Conservation (phyloP, 2,329 filamentous ascomycete species). For the Hypoxylon sp. region DNA sequence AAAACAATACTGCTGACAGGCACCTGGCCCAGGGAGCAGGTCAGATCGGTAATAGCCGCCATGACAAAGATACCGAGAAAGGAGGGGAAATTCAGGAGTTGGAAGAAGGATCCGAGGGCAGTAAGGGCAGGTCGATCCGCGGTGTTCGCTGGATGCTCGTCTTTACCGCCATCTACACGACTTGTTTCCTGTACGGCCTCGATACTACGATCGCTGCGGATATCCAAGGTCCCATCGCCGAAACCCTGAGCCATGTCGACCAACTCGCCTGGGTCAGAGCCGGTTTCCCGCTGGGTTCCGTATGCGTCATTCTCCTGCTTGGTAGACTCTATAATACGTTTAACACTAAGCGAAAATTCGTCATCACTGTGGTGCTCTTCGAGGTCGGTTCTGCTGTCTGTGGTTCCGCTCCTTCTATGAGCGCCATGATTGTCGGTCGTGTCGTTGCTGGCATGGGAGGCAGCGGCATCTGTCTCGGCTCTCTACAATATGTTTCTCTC, state of each 20-base stretch:
- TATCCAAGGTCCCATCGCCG: conserved; percentile 55
- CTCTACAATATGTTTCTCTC: conserved; percentile 2
- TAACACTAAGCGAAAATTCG: conserved; percentile 56
- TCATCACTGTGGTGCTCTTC: conserved; percentile 40
- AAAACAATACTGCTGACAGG: not conserved
- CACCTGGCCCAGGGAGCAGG: not conserved
- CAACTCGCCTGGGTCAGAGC: conserved; percentile 56
- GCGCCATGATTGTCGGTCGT: conserved; percentile 56
- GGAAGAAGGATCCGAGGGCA: not conserved
- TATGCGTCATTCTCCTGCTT: conserved; percentile 52
- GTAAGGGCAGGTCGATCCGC: conserved; percentile 19
- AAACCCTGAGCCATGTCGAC: conserved; percentile 51
- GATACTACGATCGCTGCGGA: conserved; percentile 61
- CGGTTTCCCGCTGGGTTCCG: conserved; percentile 56
- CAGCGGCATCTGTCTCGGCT: conserved; percentile 51
- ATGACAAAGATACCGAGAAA: not conserved
- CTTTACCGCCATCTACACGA: conserved; percentile 3
- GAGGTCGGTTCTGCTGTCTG: conserved; percentile 53
- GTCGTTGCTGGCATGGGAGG: conserved; percentile 56
- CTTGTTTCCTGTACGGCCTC: conserved; percentile 52
- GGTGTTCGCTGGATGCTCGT: conserved; percentile 55
- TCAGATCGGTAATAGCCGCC: not conserved
- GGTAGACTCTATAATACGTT: conserved; percentile 56
- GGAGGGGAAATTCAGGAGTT: not conserved
- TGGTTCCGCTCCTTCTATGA: conserved; percentile 55